These are phyloP conservation scores for Cornus suecica DNA, from an alignment of 148 eudicot genomes.

Conservation along the genomic window DNA sequence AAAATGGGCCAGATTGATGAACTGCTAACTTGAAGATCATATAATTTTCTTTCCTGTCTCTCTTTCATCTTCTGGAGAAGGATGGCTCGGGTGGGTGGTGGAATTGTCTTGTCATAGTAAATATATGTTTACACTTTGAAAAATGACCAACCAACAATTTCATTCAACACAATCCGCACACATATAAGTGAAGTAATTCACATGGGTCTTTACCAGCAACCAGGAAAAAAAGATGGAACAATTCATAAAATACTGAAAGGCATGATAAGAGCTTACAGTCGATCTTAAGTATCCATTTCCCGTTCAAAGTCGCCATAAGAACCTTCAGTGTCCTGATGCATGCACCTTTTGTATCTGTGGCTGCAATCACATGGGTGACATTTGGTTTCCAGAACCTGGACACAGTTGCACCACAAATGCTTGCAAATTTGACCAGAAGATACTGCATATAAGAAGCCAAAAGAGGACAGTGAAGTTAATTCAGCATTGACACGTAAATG, in stretches of 20 bases:
- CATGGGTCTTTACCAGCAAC: not conserved
- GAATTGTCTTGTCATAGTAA: too few species aligned
- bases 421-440: constrained; percentile 57
- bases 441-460: constrained; percentile 30
- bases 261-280: constrained; percentile 56
- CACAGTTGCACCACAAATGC: constrained; percentile 64
- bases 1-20: not conserved
- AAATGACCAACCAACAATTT: not conserved
- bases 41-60: too few species aligned
- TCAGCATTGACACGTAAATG: not conserved
- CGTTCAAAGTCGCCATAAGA: constrained; percentile 85
- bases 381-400: constrained; percentile 60
- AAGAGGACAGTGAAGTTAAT: not conserved
- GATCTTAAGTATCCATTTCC: constrained; percentile 74
- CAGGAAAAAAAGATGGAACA: not conserved
- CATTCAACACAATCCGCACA: not conserved
- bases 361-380: constrained; percentile 92
- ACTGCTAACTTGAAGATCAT: too few species aligned
- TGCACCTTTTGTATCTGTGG: constrained; percentile 86
- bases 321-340: constrained; percentile 77
- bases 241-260: not conserved
- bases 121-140: not conserved
- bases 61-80: too few species aligned
- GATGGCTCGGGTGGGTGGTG: too few species aligned
- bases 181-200: too few species aligned